phyloP scores from a whole-genome alignment of 2,329 filamentous ascomycete genomes.

The Diplodia intermedia region DNA sequence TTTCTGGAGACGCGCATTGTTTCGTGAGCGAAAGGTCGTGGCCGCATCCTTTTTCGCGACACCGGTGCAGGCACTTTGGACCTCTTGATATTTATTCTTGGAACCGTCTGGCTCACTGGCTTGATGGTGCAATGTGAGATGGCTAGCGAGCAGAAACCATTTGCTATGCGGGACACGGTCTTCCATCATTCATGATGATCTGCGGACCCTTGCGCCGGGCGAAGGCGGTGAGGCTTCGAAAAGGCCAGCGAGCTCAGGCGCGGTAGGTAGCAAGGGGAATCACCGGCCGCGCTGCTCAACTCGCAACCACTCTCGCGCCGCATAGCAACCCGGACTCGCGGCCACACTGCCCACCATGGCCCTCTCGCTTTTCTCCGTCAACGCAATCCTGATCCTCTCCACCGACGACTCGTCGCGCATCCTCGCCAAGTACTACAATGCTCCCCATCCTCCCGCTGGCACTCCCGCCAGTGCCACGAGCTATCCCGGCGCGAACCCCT shows the following conservation, averaged over 20 bases:
- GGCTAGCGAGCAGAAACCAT: no score
- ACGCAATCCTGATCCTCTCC: slow-evolving; percentile 56
- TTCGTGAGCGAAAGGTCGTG: slow-evolving; percentile 5
- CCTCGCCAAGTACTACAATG: slow-evolving; percentile 90
- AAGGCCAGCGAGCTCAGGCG: slow-evolving; percentile 31
- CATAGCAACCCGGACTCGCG: slow-evolving; percentile 13
- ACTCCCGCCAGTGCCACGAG: slow-evolving; percentile 62
- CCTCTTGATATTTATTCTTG: background rate
- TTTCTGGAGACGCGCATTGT: slow-evolving; percentile 20
- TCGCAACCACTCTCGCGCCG: slow-evolving; percentile 11
- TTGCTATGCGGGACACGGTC: no score
- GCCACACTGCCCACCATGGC: slow-evolving; percentile 42
- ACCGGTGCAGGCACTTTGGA: background rate
- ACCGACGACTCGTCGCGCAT: slow-evolving; percentile 89
- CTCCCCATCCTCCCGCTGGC: slow-evolving; percentile 70
- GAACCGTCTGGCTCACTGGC: background rate
- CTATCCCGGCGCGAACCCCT: slow-evolving; percentile 74
- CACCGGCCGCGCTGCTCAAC: slow-evolving; percentile 23
- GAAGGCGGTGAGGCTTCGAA: slow-evolving; percentile 31
- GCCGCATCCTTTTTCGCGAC: background rate
- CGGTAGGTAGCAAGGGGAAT: slow-evolving; percentile 27
- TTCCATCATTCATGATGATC: background rate
- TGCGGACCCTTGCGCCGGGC: slow-evolving; percentile 4
- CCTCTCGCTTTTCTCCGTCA: slow-evolving; percentile 62
- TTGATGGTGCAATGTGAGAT: no score